Evolutionary conservation across 805 yeast genomes (phyloP).

Genomic region (Wickerhamiella sorbophila): DNA sequence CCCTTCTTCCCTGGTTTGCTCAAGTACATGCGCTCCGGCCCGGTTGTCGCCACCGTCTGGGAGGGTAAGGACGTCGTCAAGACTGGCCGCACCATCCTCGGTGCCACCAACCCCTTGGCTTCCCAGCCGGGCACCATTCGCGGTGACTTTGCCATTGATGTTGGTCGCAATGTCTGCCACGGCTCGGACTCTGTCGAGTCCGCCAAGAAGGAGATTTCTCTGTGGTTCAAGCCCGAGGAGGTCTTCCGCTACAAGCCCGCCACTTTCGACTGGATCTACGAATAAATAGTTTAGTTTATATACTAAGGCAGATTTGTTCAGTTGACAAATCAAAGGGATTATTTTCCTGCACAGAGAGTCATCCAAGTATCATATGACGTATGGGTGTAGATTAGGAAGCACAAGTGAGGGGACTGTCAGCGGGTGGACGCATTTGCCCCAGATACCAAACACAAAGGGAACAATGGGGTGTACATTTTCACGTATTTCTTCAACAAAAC

Average conservation of each 20-base stretch:
- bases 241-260: slow-evolving; percentile 82
- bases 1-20: slow-evolving; percentile 97
- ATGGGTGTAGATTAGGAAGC: no score
- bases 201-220: slow-evolving; percentile 87
- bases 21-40: slow-evolving; percentile 96
- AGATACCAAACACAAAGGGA: no score
- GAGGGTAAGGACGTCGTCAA: slow-evolving; percentile 99
- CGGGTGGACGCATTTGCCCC: no score
- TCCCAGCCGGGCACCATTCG: slow-evolving; percentile 99
- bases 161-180: slow-evolving; percentile 98
- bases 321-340: no score
- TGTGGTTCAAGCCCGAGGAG: slow-evolving; percentile 98
- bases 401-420: no score
- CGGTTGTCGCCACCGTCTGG: slow-evolving; percentile 98
- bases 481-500: no score
- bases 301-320: neutral
- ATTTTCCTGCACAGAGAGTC: no score
- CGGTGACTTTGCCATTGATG: slow-evolving; percentile 96
- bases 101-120: slow-evolving; percentile 97
- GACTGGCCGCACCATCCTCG: slow-evolving; percentile 94
- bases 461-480: no score
- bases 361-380: no score
- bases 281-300: slow-evolving; percentile 18
- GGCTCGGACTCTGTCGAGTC: slow-evolving; percentile 99
- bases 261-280: slow-evolving; percentile 83